Conservation (phyloP, 2,329 filamentous ascomycete species). For the Diaporthe ampelina region DNA sequence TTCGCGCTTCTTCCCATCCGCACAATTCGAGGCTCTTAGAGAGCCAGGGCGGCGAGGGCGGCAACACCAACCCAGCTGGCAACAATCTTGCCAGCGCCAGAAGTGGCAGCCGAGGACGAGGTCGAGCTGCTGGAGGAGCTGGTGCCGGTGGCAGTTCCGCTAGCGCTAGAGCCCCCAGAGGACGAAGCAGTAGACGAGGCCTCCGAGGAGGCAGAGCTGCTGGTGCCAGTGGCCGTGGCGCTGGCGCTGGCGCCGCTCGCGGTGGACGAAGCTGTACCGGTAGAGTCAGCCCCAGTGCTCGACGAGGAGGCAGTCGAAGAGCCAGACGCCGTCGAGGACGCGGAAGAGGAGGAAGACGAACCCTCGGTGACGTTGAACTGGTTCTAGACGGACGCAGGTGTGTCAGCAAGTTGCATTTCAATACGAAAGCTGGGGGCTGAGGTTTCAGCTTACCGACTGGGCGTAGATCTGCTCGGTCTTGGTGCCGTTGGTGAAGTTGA, state of each 20-base stretch:
- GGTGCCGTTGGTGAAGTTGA: conserved; percentile 41
- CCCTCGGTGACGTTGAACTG: conserved; percentile 39
- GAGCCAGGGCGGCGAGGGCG: conserved; percentile 39
- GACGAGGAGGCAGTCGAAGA: conserved; percentile 20
- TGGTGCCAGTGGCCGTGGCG: conserved; percentile 30
- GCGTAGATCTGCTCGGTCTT: conserved; percentile 43
- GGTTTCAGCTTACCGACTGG: conserved; percentile 39
- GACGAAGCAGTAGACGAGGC: conserved; percentile 6
- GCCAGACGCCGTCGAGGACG: conserved; percentile 26
- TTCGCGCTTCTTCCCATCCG: not conserved
- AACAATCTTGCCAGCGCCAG: conserved; percentile 39
- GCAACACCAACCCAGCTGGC: conserved; percentile 38
- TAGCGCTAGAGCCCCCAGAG: conserved; percentile 8
- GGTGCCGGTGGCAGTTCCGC: conserved; percentile 3
- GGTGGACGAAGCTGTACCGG: conserved; percentile 28
- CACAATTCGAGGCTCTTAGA: conserved; percentile 15
- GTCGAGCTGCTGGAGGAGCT: conserved; percentile 14
- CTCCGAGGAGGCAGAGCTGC: conserved; percentile 11
- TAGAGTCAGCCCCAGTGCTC: conserved; percentile 9
- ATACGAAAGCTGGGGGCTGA: not conserved
- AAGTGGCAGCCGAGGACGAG: conserved; percentile 29
- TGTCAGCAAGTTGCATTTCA: not conserved
- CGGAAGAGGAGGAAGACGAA: conserved; percentile 35
- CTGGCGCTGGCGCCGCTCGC: not conserved
- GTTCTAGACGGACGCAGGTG: conserved; percentile 23